phyloP scores from a whole-genome alignment of 2,329 filamentous ascomycete genomes.

The Exophiala alcalophila region DNA sequence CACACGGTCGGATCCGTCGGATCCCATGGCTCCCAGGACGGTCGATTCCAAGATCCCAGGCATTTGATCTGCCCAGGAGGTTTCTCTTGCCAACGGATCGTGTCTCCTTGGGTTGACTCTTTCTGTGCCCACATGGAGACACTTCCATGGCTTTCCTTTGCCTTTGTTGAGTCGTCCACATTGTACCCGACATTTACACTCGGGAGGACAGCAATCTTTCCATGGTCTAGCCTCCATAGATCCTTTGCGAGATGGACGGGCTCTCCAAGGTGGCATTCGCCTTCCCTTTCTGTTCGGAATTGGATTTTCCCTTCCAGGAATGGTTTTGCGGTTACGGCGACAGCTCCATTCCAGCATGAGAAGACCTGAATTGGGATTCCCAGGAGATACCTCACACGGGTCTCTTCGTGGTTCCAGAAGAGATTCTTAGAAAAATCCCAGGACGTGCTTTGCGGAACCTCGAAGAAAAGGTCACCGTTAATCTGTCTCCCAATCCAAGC shows the following conservation, averaged over 20 bases:
- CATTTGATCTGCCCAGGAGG: conserved; percentile 31
- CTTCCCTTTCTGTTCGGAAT: conserved; percentile 43
- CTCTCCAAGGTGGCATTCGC: conserved; percentile 56
- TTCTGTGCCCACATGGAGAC: conserved; percentile 29
- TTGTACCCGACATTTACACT: conserved; percentile 56
- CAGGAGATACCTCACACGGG: conserved; percentile 36
- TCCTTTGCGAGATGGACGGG: conserved; percentile 58
- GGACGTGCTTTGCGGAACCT: conserved; percentile 49
- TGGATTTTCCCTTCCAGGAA: conserved; percentile 44
- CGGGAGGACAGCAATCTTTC: conserved; percentile 56
- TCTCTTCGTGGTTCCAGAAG: conserved; percentile 51
- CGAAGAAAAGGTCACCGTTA: conserved; percentile 55
- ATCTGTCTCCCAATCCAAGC: conserved; percentile 56
- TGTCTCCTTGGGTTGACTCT: conserved; percentile 14
- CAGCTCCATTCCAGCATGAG: conserved; percentile 60
- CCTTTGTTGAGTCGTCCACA: conserved; percentile 43
- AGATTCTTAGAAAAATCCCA: conserved; percentile 52
- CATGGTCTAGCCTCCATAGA: conserved; percentile 50
- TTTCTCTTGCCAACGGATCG: conserved; percentile 27
- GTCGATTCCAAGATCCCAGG: conserved; percentile 9
- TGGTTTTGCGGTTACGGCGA: conserved; percentile 49
- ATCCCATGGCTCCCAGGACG: conserved; percentile 18
- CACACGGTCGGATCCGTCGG: background rate
- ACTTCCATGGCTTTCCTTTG: conserved; percentile 54
- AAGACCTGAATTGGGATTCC: conserved; percentile 58